A percentile compares a stretch with the other conserved stretches of the same genome.
Conservation (phyloP, 2,329 filamentous ascomycete species). For the Colletotrichum sp. region DNA sequence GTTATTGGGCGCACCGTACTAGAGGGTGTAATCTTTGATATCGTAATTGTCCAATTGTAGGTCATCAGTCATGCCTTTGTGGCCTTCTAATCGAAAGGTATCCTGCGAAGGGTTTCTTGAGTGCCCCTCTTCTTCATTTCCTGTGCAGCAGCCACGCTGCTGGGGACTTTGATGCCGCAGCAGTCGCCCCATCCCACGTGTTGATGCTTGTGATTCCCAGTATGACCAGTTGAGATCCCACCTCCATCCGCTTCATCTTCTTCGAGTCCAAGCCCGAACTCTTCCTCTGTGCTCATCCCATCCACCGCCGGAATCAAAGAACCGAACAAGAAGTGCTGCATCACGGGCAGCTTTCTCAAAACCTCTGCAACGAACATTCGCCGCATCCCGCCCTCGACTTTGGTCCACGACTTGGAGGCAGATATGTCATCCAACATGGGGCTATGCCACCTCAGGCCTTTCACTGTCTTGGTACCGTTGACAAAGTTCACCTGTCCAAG, state of each 20-base stretch:
- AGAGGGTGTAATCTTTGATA: background rate
- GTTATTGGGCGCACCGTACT: background rate
- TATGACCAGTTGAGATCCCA: slow-evolving; percentile 60
- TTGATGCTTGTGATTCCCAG: slow-evolving; percentile 74
- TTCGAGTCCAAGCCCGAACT: slow-evolving; percentile 49
- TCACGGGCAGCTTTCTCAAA: slow-evolving; percentile 90
- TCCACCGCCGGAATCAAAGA: slow-evolving; percentile 79
- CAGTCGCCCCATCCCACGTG: slow-evolving; percentile 89
- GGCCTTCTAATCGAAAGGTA: slow-evolving; percentile 75
- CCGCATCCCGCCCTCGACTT: slow-evolving; percentile 94
- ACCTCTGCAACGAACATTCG: slow-evolving; percentile 97
- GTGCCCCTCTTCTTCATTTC: slow-evolving; percentile 81
- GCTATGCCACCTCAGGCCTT: slow-evolving; percentile 92
- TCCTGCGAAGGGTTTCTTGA: slow-evolving; percentile 67
- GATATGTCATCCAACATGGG: slow-evolving; percentile 99
- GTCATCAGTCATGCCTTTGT: background rate
- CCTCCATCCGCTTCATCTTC: slow-evolving; percentile 60
- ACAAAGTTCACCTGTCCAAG: slow-evolving; percentile 93
- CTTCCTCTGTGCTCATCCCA: slow-evolving; percentile 76
- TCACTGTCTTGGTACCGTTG: slow-evolving; percentile 94
- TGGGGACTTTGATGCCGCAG: slow-evolving; percentile 97
- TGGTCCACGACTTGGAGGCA: slow-evolving; percentile 85
- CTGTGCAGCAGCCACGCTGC: slow-evolving; percentile 87
- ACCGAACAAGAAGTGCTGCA: slow-evolving; percentile 98
- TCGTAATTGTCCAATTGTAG: background rate